Conservation (phyloP, 495 filamentous ascomycete genomes). For the Aspergillus leporis region DNA sequence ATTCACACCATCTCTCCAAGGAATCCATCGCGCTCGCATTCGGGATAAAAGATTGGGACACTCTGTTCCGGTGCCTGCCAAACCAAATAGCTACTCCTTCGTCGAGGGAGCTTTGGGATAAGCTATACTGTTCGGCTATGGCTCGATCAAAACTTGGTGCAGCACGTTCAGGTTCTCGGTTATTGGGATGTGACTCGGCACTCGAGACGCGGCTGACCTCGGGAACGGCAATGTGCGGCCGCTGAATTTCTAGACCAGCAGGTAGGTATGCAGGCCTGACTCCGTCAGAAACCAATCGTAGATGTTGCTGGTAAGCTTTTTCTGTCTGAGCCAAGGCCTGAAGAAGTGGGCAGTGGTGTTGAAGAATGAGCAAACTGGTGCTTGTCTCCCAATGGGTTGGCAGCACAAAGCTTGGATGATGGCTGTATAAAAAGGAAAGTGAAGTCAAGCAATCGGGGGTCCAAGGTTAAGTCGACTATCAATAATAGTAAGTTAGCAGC, state of each 20-base stretch:
- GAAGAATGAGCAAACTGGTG: background rate
- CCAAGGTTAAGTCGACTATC: background rate
- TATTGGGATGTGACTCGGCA: background rate
- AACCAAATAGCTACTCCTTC: constrained; percentile 12
- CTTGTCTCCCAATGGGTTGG: background rate
- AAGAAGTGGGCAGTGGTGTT: background rate
- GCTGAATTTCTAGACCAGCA: background rate
- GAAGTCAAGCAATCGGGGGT: background rate
- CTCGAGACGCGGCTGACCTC: background rate
- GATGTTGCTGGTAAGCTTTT: background rate
- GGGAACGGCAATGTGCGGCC: background rate
- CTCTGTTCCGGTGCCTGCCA: background rate
- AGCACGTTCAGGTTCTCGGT: background rate
- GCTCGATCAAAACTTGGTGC: background rate
- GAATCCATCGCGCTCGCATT: constrained; percentile 36
- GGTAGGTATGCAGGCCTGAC: background rate
- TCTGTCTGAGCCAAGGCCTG: background rate
- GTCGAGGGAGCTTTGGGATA: constrained; percentile 1
- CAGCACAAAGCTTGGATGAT: background rate
- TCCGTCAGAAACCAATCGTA: background rate
- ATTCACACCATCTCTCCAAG: constrained; percentile 73
- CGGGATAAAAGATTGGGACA: constrained; percentile 12
- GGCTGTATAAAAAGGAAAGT: background rate
- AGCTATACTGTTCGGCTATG: background rate
- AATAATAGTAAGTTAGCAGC: background rate